These are phyloP conservation scores for Aspergillus baeticus DNA, from an alignment of 495 filamentous ascomycete species.

Conservation along the genomic window DNA sequence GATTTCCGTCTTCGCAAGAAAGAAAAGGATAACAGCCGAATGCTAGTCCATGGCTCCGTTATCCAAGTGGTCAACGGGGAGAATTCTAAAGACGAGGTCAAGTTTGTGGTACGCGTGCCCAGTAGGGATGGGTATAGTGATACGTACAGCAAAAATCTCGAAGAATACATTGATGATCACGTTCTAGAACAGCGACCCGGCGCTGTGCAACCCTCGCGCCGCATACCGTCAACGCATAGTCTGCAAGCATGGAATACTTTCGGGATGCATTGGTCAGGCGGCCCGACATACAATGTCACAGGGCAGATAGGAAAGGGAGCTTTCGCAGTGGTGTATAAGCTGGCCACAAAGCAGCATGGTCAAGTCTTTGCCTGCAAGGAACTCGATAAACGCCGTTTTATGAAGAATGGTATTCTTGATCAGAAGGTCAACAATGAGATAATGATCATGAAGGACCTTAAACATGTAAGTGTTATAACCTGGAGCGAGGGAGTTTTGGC, in stretches of 20 bases:
- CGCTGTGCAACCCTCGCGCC: constrained; percentile 20
- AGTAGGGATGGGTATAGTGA: constrained; percentile 57
- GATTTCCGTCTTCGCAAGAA: constrained; percentile 55
- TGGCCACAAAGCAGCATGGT: constrained; percentile 77
- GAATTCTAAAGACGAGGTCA: constrained; percentile 48
- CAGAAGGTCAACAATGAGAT: constrained; percentile 92
- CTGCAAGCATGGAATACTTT: constrained; percentile 43
- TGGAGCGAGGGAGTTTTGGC: not conserved
- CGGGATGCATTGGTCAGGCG: constrained; percentile 78
- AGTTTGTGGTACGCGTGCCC: constrained; percentile 86
- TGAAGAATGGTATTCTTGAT: constrained; percentile 81
- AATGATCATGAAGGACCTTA: constrained; percentile 80
- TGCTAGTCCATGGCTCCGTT: constrained; percentile 68
- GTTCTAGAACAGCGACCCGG: constrained; percentile 28
- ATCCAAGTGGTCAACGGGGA: constrained; percentile 65
- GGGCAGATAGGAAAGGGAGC: constrained; percentile 85
- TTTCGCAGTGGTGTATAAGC: constrained; percentile 87
- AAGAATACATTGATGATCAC: constrained; percentile 45
- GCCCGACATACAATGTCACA: constrained; percentile 76
- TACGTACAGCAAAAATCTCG: constrained; percentile 60
- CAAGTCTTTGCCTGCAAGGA: constrained; percentile 85
- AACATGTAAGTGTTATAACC: constrained; percentile 63
- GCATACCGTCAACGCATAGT: constrained; percentile 25
- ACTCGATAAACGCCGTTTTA: constrained; percentile 82
- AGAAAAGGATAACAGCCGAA: constrained; percentile 51